Base-by-base conservation (phyloP, 805 yeast genomes). In the Deakozyma indianensis region DNA sequence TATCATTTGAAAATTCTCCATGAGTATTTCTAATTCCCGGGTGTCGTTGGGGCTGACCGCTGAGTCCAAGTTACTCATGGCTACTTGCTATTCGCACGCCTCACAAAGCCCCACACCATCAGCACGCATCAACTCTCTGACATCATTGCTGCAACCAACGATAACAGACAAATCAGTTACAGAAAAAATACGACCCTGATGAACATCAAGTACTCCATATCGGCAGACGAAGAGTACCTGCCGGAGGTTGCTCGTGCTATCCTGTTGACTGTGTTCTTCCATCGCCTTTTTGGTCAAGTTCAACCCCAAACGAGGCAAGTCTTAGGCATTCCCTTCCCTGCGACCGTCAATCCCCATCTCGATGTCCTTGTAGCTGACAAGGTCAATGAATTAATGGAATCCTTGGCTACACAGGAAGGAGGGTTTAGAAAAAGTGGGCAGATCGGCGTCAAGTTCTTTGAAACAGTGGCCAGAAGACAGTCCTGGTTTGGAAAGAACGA, bases 401-500 rank as follows among this genome's bases (percentile, higher is more conserved):
- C 38, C 5, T n/a, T 32, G 18, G 5, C 7, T 9, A 5, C 38
- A 4, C 5, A 7, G 7, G 38, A n/a, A 7, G 18, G 18, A 5
- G 28, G 28, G 14, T 7, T 14, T 7, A 32, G 18, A n/a, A 7
- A 32, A n/a, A 7, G 18, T 7, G 38, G 38, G 20, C 38, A 32
- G 11, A n/a, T 32, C 16, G 11, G 7, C 11, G 16, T 32, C 11
- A 32, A 32, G 38, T 32, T 32, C 18, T 32, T 9, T 32, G 38
- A 32, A n/a, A n/a, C 18, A 11, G 38, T 32, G 5, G 38, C 38
- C 16, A 14, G 38, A 7, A 14, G 38, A 14, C 38, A 7, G 18
- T 32, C 38, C 7, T 32, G 38, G 38, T 32, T 32, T 32, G 38
- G 38, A 7, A 32, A 32, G 18, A 32, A 32, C 38, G 38, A 32